Evolutionary conservation across 305 asterid genomes (phyloP).

Genomic region (Coffea humblotiana): DNA sequence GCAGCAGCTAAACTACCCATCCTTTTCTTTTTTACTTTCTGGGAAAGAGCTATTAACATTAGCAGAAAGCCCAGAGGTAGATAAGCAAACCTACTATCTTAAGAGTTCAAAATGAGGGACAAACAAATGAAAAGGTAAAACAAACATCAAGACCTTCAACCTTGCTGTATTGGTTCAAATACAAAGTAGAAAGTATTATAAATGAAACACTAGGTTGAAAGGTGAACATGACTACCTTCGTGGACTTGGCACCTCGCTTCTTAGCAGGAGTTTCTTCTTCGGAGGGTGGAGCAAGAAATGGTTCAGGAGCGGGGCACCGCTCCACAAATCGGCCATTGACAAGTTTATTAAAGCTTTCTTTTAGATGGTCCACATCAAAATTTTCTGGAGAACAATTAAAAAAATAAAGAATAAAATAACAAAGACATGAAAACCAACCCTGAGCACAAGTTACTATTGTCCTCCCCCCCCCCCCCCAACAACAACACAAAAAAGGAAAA

Average conservation of each 20-base stretch:
- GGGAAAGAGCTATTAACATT: background rate
- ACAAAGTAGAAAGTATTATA: background rate
- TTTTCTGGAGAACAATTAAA: constrained; percentile 47
- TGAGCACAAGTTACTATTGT: too few species aligned
- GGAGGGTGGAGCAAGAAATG: constrained; percentile 57
- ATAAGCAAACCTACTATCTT: background rate
- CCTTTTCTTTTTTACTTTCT: background rate
- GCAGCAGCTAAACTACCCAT: background rate
- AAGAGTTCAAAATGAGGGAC: background rate
- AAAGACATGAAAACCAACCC: too few species aligned
- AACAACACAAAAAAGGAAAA: too few species aligned
- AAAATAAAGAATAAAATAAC: background rate
- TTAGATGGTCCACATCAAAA: constrained; percentile 37
- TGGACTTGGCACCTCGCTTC: constrained; percentile 51
- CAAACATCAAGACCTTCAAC: background rate
- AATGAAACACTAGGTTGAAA: background rate
- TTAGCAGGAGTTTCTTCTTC: constrained; percentile 52
- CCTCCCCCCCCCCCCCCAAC: too few species aligned
- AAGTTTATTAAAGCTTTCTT: constrained; percentile 57
- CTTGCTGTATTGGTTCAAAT: background rate
- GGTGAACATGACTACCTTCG: constrained; percentile 49
- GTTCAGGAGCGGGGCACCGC: constrained; percentile 88
- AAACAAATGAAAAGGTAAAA: background rate
- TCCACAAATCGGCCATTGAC: constrained; percentile 68
- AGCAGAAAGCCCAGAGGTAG: background rate